Evolutionary conservation across 371 early-diverging fungal genomes (phyloP).

Genomic region (Lichtheimia ornata): DNA sequence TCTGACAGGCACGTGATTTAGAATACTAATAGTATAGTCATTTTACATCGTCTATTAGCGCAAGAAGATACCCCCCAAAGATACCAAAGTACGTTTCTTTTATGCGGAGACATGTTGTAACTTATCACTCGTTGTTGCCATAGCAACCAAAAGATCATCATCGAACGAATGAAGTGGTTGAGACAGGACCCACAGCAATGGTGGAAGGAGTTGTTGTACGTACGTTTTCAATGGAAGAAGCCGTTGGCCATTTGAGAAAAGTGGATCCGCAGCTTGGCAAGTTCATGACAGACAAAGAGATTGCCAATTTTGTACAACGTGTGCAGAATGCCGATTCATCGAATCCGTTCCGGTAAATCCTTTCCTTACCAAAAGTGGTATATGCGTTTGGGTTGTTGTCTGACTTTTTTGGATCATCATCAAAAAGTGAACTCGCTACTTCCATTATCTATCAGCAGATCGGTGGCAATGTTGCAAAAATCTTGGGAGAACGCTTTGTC

Average conservation of each 20-base stretch:
- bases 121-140: too few relatives aligned
- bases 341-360: slow-evolving; percentile 10
- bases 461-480: slow-evolving; percentile 49
- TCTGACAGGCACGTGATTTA: neutral
- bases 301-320: neutral
- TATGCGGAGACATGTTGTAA: neutral
- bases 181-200: neutral
- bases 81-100: neutral
- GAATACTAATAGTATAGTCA: neutral
- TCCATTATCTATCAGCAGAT: slow-evolving; percentile 61
- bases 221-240: slow-evolving; percentile 5
- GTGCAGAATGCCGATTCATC: slow-evolving; percentile 11
- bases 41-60: neutral
- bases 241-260: slow-evolving; percentile 5
- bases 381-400: too few relatives aligned
- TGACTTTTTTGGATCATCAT: neutral
- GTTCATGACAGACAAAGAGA: slow-evolving; percentile 5
- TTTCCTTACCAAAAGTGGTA: neutral
- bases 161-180: neutral
- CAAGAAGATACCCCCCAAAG: neutral
- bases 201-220: neutral
- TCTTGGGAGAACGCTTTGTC: slow-evolving; percentile 44
- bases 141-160: neutral
- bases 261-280: neutral
- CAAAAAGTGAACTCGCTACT: slow-evolving; percentile 25